A percentile compares a stretch with the other conserved stretches of the same genome.
Conservation (phyloP, 805 yeast species). For the Pichia gijzeniarum region DNA sequence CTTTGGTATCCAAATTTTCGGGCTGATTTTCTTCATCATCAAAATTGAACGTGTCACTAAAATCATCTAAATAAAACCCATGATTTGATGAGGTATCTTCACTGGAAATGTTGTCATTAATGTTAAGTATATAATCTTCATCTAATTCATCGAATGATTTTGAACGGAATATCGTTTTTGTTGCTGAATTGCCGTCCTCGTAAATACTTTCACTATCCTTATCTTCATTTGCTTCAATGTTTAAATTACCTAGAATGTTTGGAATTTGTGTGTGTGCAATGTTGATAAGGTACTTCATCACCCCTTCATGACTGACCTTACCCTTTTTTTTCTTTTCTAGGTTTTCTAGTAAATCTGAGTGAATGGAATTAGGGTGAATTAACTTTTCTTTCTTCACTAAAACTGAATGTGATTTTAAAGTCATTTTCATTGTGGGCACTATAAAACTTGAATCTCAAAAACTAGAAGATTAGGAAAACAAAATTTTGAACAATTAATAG, state of each 20-base stretch:
- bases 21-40: background rate
- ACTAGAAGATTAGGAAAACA: too few species aligned
- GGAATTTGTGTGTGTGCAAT: background rate
- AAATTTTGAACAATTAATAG: background rate
- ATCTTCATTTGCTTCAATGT: background rate
- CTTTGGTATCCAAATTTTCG: background rate
- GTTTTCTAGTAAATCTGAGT: too few species aligned
- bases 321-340: too few species aligned
- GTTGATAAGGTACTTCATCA: too few species aligned
- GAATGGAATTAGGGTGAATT: too few species aligned
- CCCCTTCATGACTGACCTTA: too few species aligned
- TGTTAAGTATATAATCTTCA: background rate
- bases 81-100: background rate
- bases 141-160: conserved; percentile 8
- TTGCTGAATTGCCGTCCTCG: conserved; percentile 8
- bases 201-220: conserved; percentile 7
- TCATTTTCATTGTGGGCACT: too few species aligned
- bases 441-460: too few species aligned
- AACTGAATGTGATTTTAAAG: too few species aligned
- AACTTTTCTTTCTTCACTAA: too few species aligned
- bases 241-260: background rate
- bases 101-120: background rate
- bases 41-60: conserved; percentile 6
- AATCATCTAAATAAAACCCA: conserved; percentile 8
- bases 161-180: conserved; percentile 13